phyloP scores from a whole-genome alignment of 805 yeast species.

The Saturnispora ahearnii region DNA sequence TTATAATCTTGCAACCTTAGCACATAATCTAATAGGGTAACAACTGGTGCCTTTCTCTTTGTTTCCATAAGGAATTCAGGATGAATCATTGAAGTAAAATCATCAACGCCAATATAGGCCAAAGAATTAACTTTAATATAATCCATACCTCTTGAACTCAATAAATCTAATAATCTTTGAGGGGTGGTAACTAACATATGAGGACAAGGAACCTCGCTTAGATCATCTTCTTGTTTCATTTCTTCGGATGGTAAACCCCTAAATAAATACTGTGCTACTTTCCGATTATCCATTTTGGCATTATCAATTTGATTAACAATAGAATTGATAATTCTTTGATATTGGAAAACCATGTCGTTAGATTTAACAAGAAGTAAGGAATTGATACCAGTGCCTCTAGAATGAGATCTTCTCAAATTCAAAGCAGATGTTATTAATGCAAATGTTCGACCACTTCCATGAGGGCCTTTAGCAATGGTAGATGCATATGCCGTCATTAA shows the following conservation, averaged over 20 bases:
- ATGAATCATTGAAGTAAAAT: conserved; percentile 27
- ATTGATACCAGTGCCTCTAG: conserved; percentile 22
- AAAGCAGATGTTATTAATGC: conserved; percentile 23
- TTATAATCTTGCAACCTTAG: conserved; percentile 26
- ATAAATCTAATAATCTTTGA: conserved; percentile 28
- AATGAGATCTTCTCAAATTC: conserved; percentile 16
- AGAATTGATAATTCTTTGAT: conserved; percentile 13
- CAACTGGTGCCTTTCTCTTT: conserved; percentile 22
- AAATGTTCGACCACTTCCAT: conserved; percentile 26
- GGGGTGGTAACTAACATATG: conserved; percentile 30
- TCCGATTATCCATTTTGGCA: background rate
- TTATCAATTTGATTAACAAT: conserved; percentile 7
- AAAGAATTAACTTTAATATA: conserved; percentile 22
- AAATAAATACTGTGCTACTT: conserved; percentile 25
- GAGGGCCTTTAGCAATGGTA: conserved; percentile 25
- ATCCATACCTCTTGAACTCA: conserved; percentile 27
- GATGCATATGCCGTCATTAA: conserved; percentile 22
- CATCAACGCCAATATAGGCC: conserved; percentile 27
- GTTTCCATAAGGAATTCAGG: conserved; percentile 12
- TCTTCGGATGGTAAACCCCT: conserved; percentile 22
- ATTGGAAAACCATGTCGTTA: conserved; percentile 20
- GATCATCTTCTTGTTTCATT: conserved; percentile 17
- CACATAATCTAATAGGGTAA: conserved; percentile 25
- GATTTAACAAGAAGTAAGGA: conserved; percentile 26
- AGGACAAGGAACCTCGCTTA: conserved; percentile 21